Evolutionary conservation across 2,329 filamentous ascomycete genomes (phyloP).

Genomic region (Mycogone perniciosa): DNA sequence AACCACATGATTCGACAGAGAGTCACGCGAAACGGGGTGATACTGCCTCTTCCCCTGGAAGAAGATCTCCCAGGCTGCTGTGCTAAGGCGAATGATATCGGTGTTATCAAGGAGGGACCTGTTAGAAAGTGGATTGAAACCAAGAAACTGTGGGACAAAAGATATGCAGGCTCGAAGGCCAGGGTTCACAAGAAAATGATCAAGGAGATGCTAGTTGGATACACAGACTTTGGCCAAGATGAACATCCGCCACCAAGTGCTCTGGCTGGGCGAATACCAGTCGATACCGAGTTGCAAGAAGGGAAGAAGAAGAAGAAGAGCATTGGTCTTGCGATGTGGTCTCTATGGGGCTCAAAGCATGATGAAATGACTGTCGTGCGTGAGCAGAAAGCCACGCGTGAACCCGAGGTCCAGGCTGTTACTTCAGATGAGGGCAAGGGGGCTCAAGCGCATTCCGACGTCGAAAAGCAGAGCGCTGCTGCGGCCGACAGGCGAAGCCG

Average conservation of each 20-base stretch:
- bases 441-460: slow-evolving; percentile 35
- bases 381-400: slow-evolving; percentile 45
- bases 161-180: slow-evolving; percentile 62
- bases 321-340: slow-evolving; percentile 77
- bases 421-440: slow-evolving; percentile 37
- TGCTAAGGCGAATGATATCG: slow-evolving; percentile 59
- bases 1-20: slow-evolving; percentile 89
- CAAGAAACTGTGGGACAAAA: slow-evolving; percentile 66
- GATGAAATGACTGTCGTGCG: slow-evolving; percentile 66
- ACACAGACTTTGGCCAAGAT: slow-evolving; percentile 60
- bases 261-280: slow-evolving; percentile 62
- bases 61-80: slow-evolving; percentile 59
- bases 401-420: slow-evolving; percentile 25
- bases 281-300: slow-evolving; percentile 32
- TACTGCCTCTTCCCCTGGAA: slow-evolving; percentile 60
- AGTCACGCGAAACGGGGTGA: slow-evolving; percentile 70
- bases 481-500: slow-evolving; percentile 28
- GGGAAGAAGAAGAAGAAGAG: slow-evolving; percentile 57
- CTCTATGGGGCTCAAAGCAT: slow-evolving; percentile 80
- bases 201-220: slow-evolving; percentile 65
- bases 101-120: slow-evolving; percentile 71
- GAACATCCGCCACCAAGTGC: slow-evolving; percentile 81
- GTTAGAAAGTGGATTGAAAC: slow-evolving; percentile 76
- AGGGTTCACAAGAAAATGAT: slow-evolving; percentile 68
- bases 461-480: slow-evolving; percentile 31